Evolutionary conservation across 1,139 yeast genomes (phyloP).

Genomic region (Hyphopichia burtonii): DNA sequence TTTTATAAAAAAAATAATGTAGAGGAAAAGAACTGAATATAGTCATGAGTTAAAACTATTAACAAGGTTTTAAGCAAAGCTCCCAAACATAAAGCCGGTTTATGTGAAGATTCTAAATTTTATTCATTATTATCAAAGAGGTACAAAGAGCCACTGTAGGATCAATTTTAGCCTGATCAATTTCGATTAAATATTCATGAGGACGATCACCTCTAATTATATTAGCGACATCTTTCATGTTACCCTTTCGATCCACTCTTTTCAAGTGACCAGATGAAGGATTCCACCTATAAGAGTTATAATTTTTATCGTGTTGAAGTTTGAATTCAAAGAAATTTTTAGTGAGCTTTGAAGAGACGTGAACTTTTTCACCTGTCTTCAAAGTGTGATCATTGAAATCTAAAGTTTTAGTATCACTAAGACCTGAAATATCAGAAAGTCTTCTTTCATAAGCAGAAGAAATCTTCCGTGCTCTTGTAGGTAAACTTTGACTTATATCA

Average conservation of each 20-base stretch:
- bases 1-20: background rate
- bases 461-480: slow-evolving; percentile 1
- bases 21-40: background rate
- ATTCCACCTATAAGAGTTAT: slow-evolving; percentile 9
- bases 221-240: slow-evolving; percentile 1
- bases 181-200: slow-evolving; percentile 1
- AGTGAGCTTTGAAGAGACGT: slow-evolving; percentile 13
- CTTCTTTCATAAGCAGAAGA: slow-evolving; percentile 3
- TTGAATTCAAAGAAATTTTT: slow-evolving; percentile 10
- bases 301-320: slow-evolving; percentile 4
- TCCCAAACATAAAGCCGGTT: background rate
- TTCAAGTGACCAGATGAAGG: slow-evolving; percentile 6
- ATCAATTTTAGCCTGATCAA: slow-evolving; percentile 5
- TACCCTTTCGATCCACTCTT: slow-evolving; percentile 5
- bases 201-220: background rate
- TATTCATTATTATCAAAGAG: slow-evolving; percentile 6
- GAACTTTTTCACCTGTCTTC: slow-evolving; percentile 7
- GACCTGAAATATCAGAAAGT: background rate
- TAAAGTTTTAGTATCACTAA: background rate
- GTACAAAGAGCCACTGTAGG: slow-evolving; percentile 10
- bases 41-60: background rate
- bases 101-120: background rate
- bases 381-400: background rate
- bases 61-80: background rate
- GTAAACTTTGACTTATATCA: background rate